Base-by-base conservation (phyloP, 23 red algal genomes). In the Gracilaria domingensis region DNA sequence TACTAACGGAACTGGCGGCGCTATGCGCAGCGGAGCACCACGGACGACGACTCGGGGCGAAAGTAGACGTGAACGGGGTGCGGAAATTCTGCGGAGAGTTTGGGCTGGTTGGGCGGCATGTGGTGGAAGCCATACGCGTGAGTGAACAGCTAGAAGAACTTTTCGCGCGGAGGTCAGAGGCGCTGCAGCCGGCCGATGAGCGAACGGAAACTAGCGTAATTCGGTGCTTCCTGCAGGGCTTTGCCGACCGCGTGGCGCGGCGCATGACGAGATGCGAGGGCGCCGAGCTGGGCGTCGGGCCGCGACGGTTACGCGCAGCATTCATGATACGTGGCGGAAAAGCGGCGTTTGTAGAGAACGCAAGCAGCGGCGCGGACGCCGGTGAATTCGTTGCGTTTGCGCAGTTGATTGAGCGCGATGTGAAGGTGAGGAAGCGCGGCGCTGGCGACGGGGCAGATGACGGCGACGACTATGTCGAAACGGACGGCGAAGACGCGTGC, bases 11-110 rank as follows among this genome's bases (percentile, higher is more conserved):
- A 48, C 61, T 96, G 20, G 73, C 64, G 40, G 83, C 95, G 6
- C 79, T 96, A 20, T 90, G 95, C 55, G 95, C 82, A 1, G 84
- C 85, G 26, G 95, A 96, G 83, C 85, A 96, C 77, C 54, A 37
- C 39, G 77, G 81, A 1, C 47, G 70, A 30, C 42, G 60, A 26
- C 34, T 23, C 40, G 79, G 78, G 0, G 73, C 34, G 21, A 53
- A 29, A 11, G 49, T 53, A 13, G 84, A 72, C 54, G 60, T 58
- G 70, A 50, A 49, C 7, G 56, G 32, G 55, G 71, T 80, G 57
- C 28, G 9, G 55, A 60, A 48, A 53, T 56, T 90, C 16, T 88
- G 86, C 16, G 72, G 71, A 32, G 24, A 54, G 24, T 66, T 81
- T 44, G 80, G 56, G 8, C 84, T 85, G 55, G 57, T 92, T 53